These are phyloP conservation scores for Sequoiadendron giganteum DNA, from an alignment of 75 land plant species.

Conservation along the genomic window DNA sequence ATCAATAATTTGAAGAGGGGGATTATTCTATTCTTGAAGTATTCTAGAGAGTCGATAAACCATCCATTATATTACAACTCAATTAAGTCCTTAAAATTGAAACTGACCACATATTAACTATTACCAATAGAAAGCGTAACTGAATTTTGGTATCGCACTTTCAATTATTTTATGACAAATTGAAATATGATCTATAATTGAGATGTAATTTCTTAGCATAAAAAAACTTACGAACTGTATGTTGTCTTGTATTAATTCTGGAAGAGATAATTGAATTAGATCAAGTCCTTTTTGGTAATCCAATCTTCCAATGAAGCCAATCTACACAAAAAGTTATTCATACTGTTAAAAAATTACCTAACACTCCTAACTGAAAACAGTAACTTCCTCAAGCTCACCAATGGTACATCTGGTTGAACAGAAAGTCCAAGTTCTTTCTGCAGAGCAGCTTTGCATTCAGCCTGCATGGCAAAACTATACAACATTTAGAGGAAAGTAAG, in stretches of 20 bases:
- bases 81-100: neutral
- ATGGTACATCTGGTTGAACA: slow-evolving; percentile 63
- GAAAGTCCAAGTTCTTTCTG: slow-evolving; percentile 87
- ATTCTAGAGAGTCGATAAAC: neutral
- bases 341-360: neutral
- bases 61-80: neutral
- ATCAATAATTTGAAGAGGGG: neutral
- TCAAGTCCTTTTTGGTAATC: slow-evolving; percentile 97
- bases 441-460: slow-evolving; percentile 74
- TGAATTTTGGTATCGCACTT: neutral
- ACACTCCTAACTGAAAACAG: neutral
- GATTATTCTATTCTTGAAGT: neutral
- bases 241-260: slow-evolving; percentile 80
- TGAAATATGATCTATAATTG: neutral
- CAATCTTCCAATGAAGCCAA: slow-evolving; percentile 94
- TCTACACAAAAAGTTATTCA: slow-evolving; percentile 24
- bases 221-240: slow-evolving; percentile 72
- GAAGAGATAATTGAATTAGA: slow-evolving; percentile 55
- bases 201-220: slow-evolving; percentile 5
- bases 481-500: neutral
- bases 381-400: slow-evolving; percentile 47
- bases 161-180: neutral
- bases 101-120: neutral
- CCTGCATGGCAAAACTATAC: slow-evolving; percentile 28
- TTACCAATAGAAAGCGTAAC: neutral